Percentiles rank a stretch among this genome's conserved stretches.
phyloP scores from a whole-genome alignment of 768 basidiomycete genomes.

The Phanerodontia chrysosporium region DNA sequence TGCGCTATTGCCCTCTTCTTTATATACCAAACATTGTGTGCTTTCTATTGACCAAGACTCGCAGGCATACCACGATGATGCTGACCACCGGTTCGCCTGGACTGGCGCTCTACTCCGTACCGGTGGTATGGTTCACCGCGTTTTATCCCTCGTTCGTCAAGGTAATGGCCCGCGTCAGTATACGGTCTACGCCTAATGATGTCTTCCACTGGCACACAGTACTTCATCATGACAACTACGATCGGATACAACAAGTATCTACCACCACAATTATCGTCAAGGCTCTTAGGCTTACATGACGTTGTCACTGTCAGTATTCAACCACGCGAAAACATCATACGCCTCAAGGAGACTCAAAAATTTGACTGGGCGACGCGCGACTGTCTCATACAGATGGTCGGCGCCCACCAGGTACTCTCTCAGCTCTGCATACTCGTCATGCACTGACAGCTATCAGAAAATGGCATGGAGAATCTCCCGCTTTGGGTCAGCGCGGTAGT shows the following conservation, averaged over 20 bases:
- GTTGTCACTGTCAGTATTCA: not conserved
- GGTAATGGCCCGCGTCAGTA: not conserved
- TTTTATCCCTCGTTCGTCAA: not conserved
- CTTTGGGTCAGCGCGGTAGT: slow-evolving; percentile 7
- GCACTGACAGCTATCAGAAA: not conserved
- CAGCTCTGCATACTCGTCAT: not conserved
- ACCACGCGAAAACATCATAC: not conserved
- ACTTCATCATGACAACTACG: not conserved
- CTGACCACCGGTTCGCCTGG: not conserved
- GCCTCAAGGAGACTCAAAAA: not conserved
- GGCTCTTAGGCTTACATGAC: not conserved
- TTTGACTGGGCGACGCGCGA: not conserved
- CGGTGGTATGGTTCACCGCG: slow-evolving; percentile 5
- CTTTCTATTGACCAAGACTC: too few relatives aligned
- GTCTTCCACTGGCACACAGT: too few relatives aligned
- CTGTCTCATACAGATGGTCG: not conserved
- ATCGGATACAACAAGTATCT: slow-evolving; percentile 3
- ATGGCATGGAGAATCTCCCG: slow-evolving; percentile 11
- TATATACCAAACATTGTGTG: not conserved
- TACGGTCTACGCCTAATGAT: too few relatives aligned
- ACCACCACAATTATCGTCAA: too few relatives aligned
- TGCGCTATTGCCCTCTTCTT: too few relatives aligned
- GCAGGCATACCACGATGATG: not conserved
- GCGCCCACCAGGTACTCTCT: not conserved
- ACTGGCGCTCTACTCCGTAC: slow-evolving; percentile 5